Evolutionary conservation across 495 filamentous ascomycete genomes (phyloP), one percentile per base, ranked within the genome.

Genomic region (Xylaria intraflava): DNA sequence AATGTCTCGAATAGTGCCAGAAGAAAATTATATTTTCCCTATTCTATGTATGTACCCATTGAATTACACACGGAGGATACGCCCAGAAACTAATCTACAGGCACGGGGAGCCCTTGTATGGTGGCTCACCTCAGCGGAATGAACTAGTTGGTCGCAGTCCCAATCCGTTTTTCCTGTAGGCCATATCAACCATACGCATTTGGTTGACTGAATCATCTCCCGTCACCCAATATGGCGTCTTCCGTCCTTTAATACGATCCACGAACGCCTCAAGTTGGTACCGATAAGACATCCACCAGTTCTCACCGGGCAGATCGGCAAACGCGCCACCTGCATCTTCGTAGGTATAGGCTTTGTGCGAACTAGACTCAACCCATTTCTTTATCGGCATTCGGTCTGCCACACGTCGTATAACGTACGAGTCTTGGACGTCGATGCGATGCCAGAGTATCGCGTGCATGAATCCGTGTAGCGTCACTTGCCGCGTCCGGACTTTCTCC

Each of bases 251-350:
- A 10, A 81, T 48, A n/a, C 55, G 58, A 58, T 80, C 73, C 16
- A 81, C 73, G 60, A 83, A 83, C 47, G 76, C 64, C 51, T 81
- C 70, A 14, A 83, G 58, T 63, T 77, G 70, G 56, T 74, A 66
- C n/a, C 69, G 62, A 57, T 78, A 80, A 1, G 69, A 70, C 1
- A 67, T 60, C 78, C 78, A 81, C 53, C 62, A 72, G 6, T 49
- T 55, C 51, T 73, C 67, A 5, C 69, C 68, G 14, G 40, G 35
- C 49, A 55, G 29, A 39, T 60, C 54, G 1, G 40, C 57, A 20
- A 53, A 51, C 2, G 17, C 47, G 6, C 59, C 30, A 20, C 64
- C 60, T 2, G 57, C 61, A 4, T 66, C 65, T 17, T 61, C 52
- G 60, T 63, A 73, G 1, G 54, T 70, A 48, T 79, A 79, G 1